A percentile compares a stretch with the other conserved stretches of the same genome.
Conservation (phyloP, 257 asterid species). For the Rehmannia glutinosa region DNA sequence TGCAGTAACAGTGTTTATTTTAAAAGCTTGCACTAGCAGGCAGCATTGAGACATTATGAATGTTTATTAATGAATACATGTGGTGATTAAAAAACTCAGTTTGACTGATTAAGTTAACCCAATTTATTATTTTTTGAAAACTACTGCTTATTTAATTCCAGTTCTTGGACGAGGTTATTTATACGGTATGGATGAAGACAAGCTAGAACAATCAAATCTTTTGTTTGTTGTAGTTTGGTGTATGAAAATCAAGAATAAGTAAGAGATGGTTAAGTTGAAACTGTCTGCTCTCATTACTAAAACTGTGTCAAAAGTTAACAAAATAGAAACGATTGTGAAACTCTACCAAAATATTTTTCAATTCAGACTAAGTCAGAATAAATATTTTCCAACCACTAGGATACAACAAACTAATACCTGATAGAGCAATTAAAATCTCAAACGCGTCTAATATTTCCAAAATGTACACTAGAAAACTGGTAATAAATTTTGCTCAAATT, state of each 20-base stretch:
- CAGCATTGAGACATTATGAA: background rate
- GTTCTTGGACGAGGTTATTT: background rate
- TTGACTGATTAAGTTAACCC: background rate
- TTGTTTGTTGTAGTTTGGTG: slow-evolving; percentile 7
- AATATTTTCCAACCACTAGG: no score
- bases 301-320: background rate
- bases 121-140: background rate
- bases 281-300: background rate
- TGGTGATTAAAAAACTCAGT: background rate
- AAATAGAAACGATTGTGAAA: background rate
- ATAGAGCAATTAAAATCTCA: no score
- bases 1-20: background rate
- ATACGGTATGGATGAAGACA: slow-evolving; percentile 11
- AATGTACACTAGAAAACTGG: no score
- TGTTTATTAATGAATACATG: background rate
- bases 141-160: background rate
- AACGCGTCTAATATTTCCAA: no score
- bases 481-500: no score
- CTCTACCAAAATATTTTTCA: no score
- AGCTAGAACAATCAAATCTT: background rate
- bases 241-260: slow-evolving; percentile 1
- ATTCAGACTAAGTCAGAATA: no score
- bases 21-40: background rate
- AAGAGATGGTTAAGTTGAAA: slow-evolving; percentile 18
- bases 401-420: no score